These are phyloP conservation scores for Earliella scabrosa DNA, from an alignment of 1,284 basidiomycete genomes.

Conservation along the genomic window DNA sequence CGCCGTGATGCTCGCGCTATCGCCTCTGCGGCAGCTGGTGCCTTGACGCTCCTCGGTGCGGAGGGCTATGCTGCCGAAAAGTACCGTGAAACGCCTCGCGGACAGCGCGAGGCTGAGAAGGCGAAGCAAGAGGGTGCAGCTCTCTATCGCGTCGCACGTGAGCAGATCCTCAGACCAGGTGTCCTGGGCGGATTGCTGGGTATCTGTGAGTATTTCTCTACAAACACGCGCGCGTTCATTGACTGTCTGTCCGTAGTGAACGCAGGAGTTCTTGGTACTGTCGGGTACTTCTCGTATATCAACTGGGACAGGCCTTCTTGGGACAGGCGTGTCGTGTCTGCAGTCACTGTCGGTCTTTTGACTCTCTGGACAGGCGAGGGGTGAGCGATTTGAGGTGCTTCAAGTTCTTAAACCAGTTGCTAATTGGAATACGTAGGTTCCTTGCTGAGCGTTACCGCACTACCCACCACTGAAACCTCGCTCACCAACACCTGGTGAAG, in stretches of 20 bases:
- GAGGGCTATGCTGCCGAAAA: slow-evolving; percentile 71
- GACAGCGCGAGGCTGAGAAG: slow-evolving; percentile 57
- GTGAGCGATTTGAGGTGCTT: slow-evolving; percentile 45
- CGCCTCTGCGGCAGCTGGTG: slow-evolving; percentile 54
- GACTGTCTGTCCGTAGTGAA: slow-evolving; percentile 54
- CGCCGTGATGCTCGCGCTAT: slow-evolving; percentile 64
- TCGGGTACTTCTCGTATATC: slow-evolving; percentile 72
- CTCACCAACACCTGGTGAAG: neutral
- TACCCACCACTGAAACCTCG: slow-evolving; percentile 11
- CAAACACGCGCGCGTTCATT: neutral
- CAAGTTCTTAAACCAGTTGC: neutral
- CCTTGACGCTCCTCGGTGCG: slow-evolving; percentile 58
- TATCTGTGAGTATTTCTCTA: slow-evolving; percentile 47
- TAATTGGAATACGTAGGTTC: slow-evolving; percentile 6
- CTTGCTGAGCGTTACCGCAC: slow-evolving; percentile 21
- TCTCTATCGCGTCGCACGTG: slow-evolving; percentile 61
- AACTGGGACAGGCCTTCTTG: slow-evolving; percentile 73
- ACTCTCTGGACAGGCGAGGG: slow-evolving; percentile 73
- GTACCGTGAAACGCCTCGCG: slow-evolving; percentile 63
- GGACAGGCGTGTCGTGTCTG: slow-evolving; percentile 72
- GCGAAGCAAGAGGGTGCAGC: slow-evolving; percentile 67
- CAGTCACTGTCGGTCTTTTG: slow-evolving; percentile 66
- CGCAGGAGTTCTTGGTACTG: slow-evolving; percentile 64
- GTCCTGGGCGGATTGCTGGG: slow-evolving; percentile 73
- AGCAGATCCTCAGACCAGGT: slow-evolving; percentile 68